Base-by-base conservation (phyloP, 2,329 filamentous ascomycete species). In the Sclerotinia spermophila region DNA sequence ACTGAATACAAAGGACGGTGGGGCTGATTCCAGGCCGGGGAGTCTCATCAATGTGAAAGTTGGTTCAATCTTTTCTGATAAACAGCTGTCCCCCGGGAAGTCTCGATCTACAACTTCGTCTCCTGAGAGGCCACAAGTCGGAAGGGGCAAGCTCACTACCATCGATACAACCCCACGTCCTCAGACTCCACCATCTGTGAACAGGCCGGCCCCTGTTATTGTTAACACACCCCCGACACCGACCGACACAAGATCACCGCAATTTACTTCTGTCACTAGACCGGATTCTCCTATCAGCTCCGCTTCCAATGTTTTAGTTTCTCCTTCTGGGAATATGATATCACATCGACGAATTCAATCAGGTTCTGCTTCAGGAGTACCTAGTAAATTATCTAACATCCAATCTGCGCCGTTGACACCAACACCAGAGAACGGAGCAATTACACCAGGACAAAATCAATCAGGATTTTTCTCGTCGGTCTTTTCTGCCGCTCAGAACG, bases 401-500 rank as follows among this genome's bases (percentile, higher is more conserved):
- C 89, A 89, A 74, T 85, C 87, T 69, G 88, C 87, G 24, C 91
- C 94, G 13, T 83, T 96, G 67, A 92, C 94, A 4, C 92, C 94
- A 11, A 92, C 90, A 0, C 84, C 88, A 51, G 94, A 97, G 79
- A 85, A 82, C 80, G 90, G 90, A 76, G 78, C 81, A 5, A 81
- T 81, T 72, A 73, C 81, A 73, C 67, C 84, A 72, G 84, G 86
- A 42, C 67, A 69, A 55, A 38, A 30, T 40, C 85, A 87, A 69
- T 84, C 86, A 51, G 90, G 94, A 1, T 98, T 99, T 83, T 98
- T 99, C 81, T 97, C 93, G 6, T 94, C 92, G 38, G 92, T 99
- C 78, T 89, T 99, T 74, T 95, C 93, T 55, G 95, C 91, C 60
- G 96, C 96, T 27, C 95, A 98, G 81, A 97, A 91, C 85, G 95